Base-by-base conservation (phyloP, 2,329 filamentous ascomycete genomes). In the Gnomoniopsis sp. region DNA sequence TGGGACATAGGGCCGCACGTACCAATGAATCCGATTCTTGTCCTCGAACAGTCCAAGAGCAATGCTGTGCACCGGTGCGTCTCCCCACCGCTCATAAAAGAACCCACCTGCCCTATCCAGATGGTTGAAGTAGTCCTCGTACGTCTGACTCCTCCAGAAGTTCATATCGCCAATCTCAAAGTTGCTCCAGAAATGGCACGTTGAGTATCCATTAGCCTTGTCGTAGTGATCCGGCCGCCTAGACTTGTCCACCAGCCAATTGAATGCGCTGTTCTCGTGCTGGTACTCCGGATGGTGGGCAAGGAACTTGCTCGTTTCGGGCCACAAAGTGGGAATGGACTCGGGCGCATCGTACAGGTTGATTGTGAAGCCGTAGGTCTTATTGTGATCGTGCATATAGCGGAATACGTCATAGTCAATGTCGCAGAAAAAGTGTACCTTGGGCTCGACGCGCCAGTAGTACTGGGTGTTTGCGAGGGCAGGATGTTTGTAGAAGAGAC, bases 131-230 rank as follows among this genome's bases (percentile, higher is more conserved):
- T 97, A 99, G 63, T 96, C 92, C 70, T 96, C 90, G 71, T 99
- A 99, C 49, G 86, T 82, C 71, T 93, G 85, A 70, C 91, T 90
- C 51, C 95, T 82, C 90, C 92, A 99, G 75, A 99, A 96, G 63
- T 84, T 84, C 83, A 99, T 85, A 73, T 97, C 91, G 49, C 85
- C 93, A 67, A 99, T 93, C 75, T 99, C 95, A 68, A 99, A 99
- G 75, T 99, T 99, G 68, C 88, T 95, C 95, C 95, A 99, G 80
- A 99, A 99, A 74, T 99, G 95, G 73, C 95, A 99, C 2, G 95
- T 98, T 36, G 91, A 96, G 79, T 96, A 99, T 36, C 95, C 95
- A 68, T 96, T 89, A 7, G 93, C 93, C 63, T 88, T 85, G 55
- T 81, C 72, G 70, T 91, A 91, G 73, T 96, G 89, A 15, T 91